Percentiles rank a stretch among this genome's conserved stretches.
These are phyloP conservation scores for Blastobotrys capitulatus DNA, from an alignment of 1,139 yeast species.

Conservation along the genomic window DNA sequence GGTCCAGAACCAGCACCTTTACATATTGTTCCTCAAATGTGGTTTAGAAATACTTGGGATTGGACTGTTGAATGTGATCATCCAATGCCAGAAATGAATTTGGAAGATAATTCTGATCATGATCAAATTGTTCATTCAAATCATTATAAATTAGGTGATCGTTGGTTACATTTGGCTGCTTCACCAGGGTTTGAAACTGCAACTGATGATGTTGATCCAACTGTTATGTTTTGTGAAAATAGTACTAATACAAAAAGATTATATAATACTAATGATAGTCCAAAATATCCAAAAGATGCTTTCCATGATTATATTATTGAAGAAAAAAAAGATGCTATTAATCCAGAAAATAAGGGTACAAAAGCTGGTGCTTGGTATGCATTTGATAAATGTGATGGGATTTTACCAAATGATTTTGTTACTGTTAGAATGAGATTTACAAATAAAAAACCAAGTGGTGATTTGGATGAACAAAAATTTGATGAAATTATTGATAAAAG, in stretches of 20 bases:
- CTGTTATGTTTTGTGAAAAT: conserved; percentile 78
- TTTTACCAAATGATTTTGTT: conserved; percentile 86
- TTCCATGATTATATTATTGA: conserved; percentile 80
- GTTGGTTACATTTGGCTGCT: conserved; percentile 74
- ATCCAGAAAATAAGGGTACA: conserved; percentile 66
- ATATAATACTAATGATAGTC: conserved; percentile 41
- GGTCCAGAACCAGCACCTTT: conserved; percentile 81
- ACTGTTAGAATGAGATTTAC: conserved; percentile 78
- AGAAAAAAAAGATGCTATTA: conserved; percentile 53
- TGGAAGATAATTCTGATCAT: neutral
- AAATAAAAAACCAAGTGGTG: conserved; percentile 37
- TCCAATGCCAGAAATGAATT: neutral
- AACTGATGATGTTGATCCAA: conserved; percentile 59
- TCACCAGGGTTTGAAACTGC: conserved; percentile 60
- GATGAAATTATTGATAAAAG: conserved; percentile 71
- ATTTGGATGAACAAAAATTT: conserved; percentile 67
- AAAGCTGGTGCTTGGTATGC: conserved; percentile 78
- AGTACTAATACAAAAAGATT: conserved; percentile 72
- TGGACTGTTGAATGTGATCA: conserved; percentile 51
- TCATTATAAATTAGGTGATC: conserved; percentile 68
- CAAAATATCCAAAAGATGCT: conserved; percentile 75
- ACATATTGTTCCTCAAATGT: conserved; percentile 79
- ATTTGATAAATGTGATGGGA: conserved; percentile 68
- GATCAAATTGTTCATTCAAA: conserved; percentile 47
- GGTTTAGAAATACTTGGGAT: conserved; percentile 88